A percentile compares a stretch with the other conserved stretches of the same genome.
These are phyloP conservation scores for Cubamyces sp. DNA, from an alignment of 768 basidiomycete genomes.

Conservation along the genomic window DNA sequence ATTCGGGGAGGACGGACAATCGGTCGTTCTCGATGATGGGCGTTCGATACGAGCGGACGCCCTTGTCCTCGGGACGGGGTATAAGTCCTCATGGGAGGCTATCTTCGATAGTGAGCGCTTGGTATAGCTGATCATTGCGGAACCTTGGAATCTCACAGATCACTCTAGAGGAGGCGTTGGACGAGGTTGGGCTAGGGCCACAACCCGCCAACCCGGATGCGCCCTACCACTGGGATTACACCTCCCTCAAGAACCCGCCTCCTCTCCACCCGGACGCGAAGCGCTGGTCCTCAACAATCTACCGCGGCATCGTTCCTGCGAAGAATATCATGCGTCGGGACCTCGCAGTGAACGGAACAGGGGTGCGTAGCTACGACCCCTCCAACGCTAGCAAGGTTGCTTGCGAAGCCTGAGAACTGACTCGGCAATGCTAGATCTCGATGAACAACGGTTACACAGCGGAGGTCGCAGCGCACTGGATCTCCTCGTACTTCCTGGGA, in stretches of 20 bases:
- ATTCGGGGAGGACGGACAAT: slow-evolving; percentile 40
- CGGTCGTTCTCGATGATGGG: slow-evolving; percentile 45
- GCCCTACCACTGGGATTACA: slow-evolving; percentile 36
- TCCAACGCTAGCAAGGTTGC: background rate
- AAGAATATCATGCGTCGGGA: slow-evolving; percentile 58
- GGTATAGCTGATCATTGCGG: slow-evolving; percentile 36
- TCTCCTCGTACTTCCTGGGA: slow-evolving; percentile 61
- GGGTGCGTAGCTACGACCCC: slow-evolving; percentile 42
- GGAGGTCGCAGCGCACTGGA: slow-evolving; percentile 66
- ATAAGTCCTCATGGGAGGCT: slow-evolving; percentile 56
- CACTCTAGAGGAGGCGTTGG: slow-evolving; percentile 47
- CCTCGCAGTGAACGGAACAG: slow-evolving; percentile 66
- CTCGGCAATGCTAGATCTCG: slow-evolving; percentile 46
- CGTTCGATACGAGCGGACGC: slow-evolving; percentile 45
- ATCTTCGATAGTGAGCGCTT: slow-evolving; percentile 42
- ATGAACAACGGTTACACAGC: slow-evolving; percentile 56
- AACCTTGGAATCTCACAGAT: slow-evolving; percentile 11
- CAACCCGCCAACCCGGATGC: slow-evolving; percentile 36
- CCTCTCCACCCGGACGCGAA: slow-evolving; percentile 35
- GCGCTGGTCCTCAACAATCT: slow-evolving; percentile 52
- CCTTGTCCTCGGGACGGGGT: slow-evolving; percentile 64
- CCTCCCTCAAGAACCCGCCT: slow-evolving; percentile 22
- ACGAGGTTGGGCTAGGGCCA: slow-evolving; percentile 53
- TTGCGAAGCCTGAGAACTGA: background rate
- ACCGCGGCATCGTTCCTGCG: slow-evolving; percentile 65